These are phyloP conservation scores for Gaertneriomyces sp. DNA, from an alignment of 192 early-diverging fungal genomes.

Conservation along the genomic window DNA sequence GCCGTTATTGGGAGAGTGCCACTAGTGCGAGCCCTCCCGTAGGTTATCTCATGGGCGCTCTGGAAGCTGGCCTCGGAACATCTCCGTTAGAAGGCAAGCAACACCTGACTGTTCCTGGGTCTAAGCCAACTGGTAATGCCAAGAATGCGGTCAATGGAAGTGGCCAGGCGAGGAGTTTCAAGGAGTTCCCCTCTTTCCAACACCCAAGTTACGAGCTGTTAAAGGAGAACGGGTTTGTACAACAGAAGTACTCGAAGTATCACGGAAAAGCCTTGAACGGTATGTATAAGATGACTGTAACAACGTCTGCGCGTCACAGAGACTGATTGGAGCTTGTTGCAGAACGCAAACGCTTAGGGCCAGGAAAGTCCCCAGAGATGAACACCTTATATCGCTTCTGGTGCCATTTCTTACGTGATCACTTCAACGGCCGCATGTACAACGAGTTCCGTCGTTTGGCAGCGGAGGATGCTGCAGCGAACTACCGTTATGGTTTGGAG, in stretches of 20 bases:
- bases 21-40: slow-evolving; percentile 47
- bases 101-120: slow-evolving; percentile 6
- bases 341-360: slow-evolving; percentile 87
- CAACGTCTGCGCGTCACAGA: background rate
- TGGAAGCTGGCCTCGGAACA: background rate
- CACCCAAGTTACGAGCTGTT: slow-evolving; percentile 92
- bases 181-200: slow-evolving; percentile 51
- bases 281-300: slow-evolving; percentile 6
- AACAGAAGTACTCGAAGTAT: slow-evolving; percentile 95
- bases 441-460: slow-evolving; percentile 86
- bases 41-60: slow-evolving; percentile 40
- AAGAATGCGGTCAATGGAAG: slow-evolving; percentile 2
- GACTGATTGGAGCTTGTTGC: background rate
- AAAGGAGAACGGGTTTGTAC: slow-evolving; percentile 95
- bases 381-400: slow-evolving; percentile 97
- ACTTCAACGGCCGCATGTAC: slow-evolving; percentile 93
- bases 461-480: slow-evolving; percentile 75
- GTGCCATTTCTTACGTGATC: slow-evolving; percentile 96
- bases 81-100: slow-evolving; percentile 13
- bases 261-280: slow-evolving; percentile 83
- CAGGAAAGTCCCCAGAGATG: slow-evolving; percentile 93
- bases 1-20: slow-evolving; percentile 35
- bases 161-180: slow-evolving; percentile 27
- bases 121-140: background rate
- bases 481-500: slow-evolving; percentile 94